Conservation (phyloP, 1,284 basidiomycete species). For the Melanopsichium pennsylvanicum region DNA sequence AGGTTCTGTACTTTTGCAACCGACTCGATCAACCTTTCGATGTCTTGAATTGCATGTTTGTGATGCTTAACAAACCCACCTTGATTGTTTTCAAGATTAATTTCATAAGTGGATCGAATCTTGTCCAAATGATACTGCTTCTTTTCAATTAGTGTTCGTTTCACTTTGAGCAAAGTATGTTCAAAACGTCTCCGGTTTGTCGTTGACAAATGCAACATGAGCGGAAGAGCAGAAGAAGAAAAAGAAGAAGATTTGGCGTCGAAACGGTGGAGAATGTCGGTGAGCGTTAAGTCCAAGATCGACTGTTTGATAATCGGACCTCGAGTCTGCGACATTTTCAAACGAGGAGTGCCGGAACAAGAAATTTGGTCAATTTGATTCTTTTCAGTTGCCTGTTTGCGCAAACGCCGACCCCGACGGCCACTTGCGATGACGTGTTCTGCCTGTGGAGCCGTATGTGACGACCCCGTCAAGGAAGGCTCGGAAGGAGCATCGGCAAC, state of each 20-base stretch:
- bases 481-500: too few species aligned
- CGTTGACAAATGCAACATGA: conserved; percentile 6
- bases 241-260: too few species aligned
- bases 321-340: neutral
- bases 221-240: neutral
- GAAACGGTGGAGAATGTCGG: conserved; percentile 16
- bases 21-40: neutral
- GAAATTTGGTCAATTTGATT: too few species aligned
- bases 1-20: conserved; percentile 4
- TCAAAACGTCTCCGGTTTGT: conserved; percentile 20
- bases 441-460: too few species aligned
- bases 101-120: too few species aligned
- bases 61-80: too few species aligned
- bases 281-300: conserved; percentile 6
- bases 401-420: conserved; percentile 15
- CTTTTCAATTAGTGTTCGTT: neutral
- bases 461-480: too few species aligned
- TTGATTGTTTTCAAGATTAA: too few species aligned
- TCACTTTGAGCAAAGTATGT: conserved; percentile 11
- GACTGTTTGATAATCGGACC: conserved; percentile 10
- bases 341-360: neutral
- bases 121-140: neutral
- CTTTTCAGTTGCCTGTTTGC: neutral
- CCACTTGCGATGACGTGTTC: conserved; percentile 3
- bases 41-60: neutral